Percentiles rank a stretch among this genome's conserved stretches.
Conservation (phyloP, 2,329 filamentous ascomycete species). For the Sclerotinia borealis region DNA sequence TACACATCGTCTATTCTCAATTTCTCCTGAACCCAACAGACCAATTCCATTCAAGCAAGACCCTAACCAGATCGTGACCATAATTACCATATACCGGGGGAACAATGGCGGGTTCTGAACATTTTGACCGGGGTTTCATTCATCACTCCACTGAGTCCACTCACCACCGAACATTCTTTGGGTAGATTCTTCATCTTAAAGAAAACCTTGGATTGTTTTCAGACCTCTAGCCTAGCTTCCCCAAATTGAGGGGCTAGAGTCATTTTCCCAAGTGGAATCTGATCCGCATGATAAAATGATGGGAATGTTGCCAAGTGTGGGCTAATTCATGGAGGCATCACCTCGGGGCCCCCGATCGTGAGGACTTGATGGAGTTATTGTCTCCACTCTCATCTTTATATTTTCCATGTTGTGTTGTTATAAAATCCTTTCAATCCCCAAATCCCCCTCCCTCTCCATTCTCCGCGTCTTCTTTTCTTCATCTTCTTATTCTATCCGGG, state of each 20-base stretch:
- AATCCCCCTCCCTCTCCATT: neutral
- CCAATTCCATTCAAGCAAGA: neutral
- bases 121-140: neutral
- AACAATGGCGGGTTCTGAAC: neutral
- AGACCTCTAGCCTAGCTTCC: neutral
- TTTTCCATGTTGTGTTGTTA: neutral
- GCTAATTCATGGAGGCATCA: neutral
- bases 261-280: neutral
- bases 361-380: neutral
- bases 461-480: neutral
- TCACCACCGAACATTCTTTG: neutral
- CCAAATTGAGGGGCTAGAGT: neutral
- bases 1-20: neutral
- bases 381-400: neutral
- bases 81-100: neutral
- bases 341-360: neutral
- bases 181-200: neutral
- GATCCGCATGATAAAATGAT: neutral
- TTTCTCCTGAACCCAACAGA: neutral
- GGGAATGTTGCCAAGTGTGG: constrained; percentile 1
- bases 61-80: neutral
- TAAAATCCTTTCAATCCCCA: neutral
- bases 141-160: neutral
- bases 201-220: neutral
- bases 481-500: neutral